These are phyloP conservation scores for Sphagnum magellanicum DNA, from an alignment of 228 moss, liverwort and hornwort genomes.

Conservation along the genomic window DNA sequence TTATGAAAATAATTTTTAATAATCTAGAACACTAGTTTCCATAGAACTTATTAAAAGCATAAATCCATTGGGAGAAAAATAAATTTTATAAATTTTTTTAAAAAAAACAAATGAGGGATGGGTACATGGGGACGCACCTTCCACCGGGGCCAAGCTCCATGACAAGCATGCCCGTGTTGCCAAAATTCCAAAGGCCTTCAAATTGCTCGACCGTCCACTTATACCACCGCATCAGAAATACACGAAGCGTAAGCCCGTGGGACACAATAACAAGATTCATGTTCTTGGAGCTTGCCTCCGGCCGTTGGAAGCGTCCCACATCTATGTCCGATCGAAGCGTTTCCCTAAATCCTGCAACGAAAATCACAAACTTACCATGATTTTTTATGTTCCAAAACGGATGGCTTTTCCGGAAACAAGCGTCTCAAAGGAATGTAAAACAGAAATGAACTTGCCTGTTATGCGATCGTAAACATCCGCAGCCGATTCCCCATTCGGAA, in stretches of 20 bases:
- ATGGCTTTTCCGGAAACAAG: no score
- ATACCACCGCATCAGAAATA: conserved; percentile 58
- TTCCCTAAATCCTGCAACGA: conserved; percentile 39
- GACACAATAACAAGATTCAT: conserved; percentile 56
- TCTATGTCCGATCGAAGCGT: conserved; percentile 50
- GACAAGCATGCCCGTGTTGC: conserved; percentile 52
- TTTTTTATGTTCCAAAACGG: no score
- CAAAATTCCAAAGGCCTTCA: conserved; percentile 50
- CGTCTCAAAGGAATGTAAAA: no score
- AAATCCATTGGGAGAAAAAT: no score
- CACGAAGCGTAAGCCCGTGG: conserved; percentile 48
- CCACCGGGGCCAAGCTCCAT: conserved; percentile 62
- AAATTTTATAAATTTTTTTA: no score
- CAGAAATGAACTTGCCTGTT: conserved; percentile 29
- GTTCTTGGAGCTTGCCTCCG: conserved; percentile 29
- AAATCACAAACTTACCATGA: no score
- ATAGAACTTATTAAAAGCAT: no score
- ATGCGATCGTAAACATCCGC: conserved; percentile 60
- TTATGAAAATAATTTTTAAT: no score
- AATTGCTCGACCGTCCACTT: conserved; percentile 61
- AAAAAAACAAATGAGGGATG: no score
- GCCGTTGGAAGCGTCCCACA: conserved; percentile 48
- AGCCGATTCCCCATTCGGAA: conserved; percentile 58
- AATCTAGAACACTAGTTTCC: no score
- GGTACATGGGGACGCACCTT: conserved; percentile 13